Evolutionary conservation across 179 eudicot genomes (phyloP), one percentile per base, ranked within the genome.

Genomic region (Sideroxylon spinosum): DNA sequence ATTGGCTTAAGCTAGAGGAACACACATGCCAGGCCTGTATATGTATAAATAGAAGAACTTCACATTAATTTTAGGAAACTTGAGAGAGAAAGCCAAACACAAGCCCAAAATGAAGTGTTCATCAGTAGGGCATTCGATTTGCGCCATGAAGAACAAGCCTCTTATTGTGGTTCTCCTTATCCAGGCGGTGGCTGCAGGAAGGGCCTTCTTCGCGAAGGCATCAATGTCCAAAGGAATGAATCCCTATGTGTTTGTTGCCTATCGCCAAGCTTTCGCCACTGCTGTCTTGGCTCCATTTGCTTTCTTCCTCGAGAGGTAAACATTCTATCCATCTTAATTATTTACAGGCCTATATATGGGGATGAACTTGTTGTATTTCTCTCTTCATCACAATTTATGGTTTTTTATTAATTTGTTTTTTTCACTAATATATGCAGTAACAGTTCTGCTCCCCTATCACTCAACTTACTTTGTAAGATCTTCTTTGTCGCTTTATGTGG

Each of bases 211-310:
- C 19, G 19, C 49, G 28, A 73, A 73, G 28, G 76, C 53, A 56
- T 13, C 76, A 17, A 56, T 73, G 9, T 14, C 49, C 5, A 9
- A 29, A 19, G 76, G 76, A 19, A 57, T 73, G 66, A 73, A 73
- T 16, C 65, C 65, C 11, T 57, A 60, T 11, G 66, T 73, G 1
- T 73, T 73, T 32, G 76, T 57, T 1, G 50, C 14, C 20, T 73
- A 73, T 57, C 28, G 66, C 7, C 76, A 73, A 55, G 76, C 66
- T 29, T 32, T 73, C 13, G 76, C 76, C 22, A 28, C 76, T 7
- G 23, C 59, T 73, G 76, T 6, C 66, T 73, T 73, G 10, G 50
- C 50, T 57, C 76, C 76, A 29, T 73, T 73, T 59, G 65, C 76
- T 59, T 29, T 56, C 25, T 56, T 73, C 76, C 8, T 56, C 9